These are phyloP conservation scores for Endocalyx cinctus DNA, from an alignment of 2,329 filamentous ascomycete genomes.

Conservation along the genomic window DNA sequence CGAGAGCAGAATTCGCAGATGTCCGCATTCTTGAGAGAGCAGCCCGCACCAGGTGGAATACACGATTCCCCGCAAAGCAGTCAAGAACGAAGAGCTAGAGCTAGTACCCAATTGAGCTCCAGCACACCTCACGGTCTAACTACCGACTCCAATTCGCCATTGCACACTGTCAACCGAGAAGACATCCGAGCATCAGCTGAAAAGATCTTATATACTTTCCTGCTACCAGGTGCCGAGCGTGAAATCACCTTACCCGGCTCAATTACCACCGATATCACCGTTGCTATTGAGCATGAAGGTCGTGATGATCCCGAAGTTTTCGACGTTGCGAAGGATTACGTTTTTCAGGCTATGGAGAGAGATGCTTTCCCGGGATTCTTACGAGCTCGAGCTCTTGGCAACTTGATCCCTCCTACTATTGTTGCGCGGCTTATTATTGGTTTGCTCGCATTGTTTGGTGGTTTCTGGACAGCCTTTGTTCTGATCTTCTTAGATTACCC, in stretches of 20 bases:
- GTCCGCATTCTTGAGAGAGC: conserved; percentile 79
- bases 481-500: conserved; percentile 85
- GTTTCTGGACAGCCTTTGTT: conserved; percentile 89
- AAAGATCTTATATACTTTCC: conserved; percentile 97
- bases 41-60: conserved; percentile 41
- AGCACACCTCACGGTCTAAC: conserved; percentile 58
- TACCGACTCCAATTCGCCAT: conserved; percentile 76
- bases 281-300: conserved; percentile 82
- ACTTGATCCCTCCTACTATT: conserved; percentile 86
- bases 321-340: conserved; percentile 96
- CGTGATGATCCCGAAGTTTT: conserved; percentile 97
- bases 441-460: conserved; percentile 81
- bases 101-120: conserved; percentile 53
- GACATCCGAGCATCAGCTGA: conserved; percentile 92
- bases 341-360: conserved; percentile 98
- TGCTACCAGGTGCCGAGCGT: conserved; percentile 90
- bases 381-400: conserved; percentile 89
- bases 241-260: conserved; percentile 90
- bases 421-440: conserved; percentile 82
- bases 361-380: conserved; percentile 98
- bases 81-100: conserved; percentile 38
- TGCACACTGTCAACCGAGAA: conserved; percentile 77
- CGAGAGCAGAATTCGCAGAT: conserved; percentile 83
- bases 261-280: conserved; percentile 81
- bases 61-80: conserved; percentile 54